Evolutionary conservation across 2,329 filamentous ascomycete species (phyloP).

Genomic region (Celoporthe dispersa): DNA sequence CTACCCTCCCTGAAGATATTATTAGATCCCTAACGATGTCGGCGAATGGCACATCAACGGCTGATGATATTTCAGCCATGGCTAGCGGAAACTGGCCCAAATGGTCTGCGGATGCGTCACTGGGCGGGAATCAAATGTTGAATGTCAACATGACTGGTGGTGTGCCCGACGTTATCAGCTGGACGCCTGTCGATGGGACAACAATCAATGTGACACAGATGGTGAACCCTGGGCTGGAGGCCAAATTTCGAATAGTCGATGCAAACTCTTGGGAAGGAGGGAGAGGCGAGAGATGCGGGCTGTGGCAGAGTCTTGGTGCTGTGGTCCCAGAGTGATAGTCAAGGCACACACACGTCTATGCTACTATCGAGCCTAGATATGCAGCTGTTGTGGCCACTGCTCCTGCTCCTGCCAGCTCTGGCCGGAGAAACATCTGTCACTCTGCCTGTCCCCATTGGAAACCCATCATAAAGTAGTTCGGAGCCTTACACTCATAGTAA

Average conservation of each 20-base stretch:
- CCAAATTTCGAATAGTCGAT: constrained; percentile 42
- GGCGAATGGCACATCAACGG: constrained; percentile 21
- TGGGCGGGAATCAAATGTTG: constrained; percentile 2
- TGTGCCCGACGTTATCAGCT: constrained; percentile 8
- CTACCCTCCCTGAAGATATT: constrained; percentile 36
- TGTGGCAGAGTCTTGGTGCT: constrained; percentile 39
- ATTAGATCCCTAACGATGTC: background rate
- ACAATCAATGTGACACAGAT: constrained; percentile 34
- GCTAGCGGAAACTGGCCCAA: constrained; percentile 22
- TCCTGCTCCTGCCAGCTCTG: background rate
- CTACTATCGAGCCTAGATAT: background rate
- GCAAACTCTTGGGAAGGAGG: constrained; percentile 49
- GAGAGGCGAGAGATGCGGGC: constrained; percentile 45
- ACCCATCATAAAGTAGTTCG: background rate
- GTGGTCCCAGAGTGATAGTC: constrained; percentile 15
- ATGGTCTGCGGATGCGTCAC: constrained; percentile 18
- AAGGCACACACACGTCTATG: no score
- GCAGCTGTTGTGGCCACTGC: background rate
- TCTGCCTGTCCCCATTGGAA: background rate
- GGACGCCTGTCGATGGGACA: constrained; percentile 32
- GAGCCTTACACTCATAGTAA: background rate
- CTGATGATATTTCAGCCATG: constrained; percentile 15
- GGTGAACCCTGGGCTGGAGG: constrained; percentile 14
- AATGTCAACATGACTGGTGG: constrained; percentile 36
- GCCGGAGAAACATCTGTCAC: background rate